These are phyloP conservation scores for Ascochyta viciae-villosae DNA, from an alignment of 2,329 filamentous ascomycete species.

Conservation along the genomic window DNA sequence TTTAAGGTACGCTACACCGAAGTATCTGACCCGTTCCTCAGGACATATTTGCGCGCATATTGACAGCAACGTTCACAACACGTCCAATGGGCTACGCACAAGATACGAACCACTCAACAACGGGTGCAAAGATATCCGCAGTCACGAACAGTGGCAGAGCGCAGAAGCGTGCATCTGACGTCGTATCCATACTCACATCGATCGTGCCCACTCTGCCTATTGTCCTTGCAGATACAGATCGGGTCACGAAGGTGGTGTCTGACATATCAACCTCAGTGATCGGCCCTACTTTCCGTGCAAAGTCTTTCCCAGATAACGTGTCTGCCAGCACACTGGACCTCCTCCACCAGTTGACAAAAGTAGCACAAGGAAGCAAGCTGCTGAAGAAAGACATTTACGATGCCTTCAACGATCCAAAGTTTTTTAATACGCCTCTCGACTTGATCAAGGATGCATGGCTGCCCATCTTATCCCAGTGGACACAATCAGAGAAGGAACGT, in stretches of 20 bases:
- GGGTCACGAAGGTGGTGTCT: slow-evolving; percentile 77
- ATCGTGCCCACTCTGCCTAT: slow-evolving; percentile 83
- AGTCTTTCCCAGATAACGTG: slow-evolving; percentile 85
- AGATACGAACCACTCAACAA: slow-evolving; percentile 54
- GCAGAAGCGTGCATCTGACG: slow-evolving; percentile 61
- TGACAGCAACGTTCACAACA: slow-evolving; percentile 94
- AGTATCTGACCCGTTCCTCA: slow-evolving; percentile 46
- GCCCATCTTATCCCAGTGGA: slow-evolving; percentile 83
- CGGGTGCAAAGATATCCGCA: slow-evolving; percentile 27
- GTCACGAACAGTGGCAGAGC: slow-evolving; percentile 49
- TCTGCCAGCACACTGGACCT: slow-evolving; percentile 74
- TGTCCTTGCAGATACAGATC: slow-evolving; percentile 84
- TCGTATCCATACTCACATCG: slow-evolving; percentile 78
- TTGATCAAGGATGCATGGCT: slow-evolving; percentile 81
- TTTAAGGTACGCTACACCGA: slow-evolving; percentile 20
- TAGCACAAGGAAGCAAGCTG: slow-evolving; percentile 81
- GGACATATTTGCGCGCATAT: slow-evolving; percentile 86
- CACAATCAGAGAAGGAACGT: slow-evolving; percentile 83
- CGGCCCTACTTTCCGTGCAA: slow-evolving; percentile 80
- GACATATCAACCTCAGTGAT: slow-evolving; percentile 86
- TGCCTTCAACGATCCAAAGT: slow-evolving; percentile 86
- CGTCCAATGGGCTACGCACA: slow-evolving; percentile 77
- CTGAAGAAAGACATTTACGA: slow-evolving; percentile 95
- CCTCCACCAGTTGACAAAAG: slow-evolving; percentile 76
- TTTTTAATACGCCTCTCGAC: slow-evolving; percentile 74